Base-by-base conservation (phyloP, 495 filamentous ascomycete genomes). In the Lichenothelia convexa region DNA sequence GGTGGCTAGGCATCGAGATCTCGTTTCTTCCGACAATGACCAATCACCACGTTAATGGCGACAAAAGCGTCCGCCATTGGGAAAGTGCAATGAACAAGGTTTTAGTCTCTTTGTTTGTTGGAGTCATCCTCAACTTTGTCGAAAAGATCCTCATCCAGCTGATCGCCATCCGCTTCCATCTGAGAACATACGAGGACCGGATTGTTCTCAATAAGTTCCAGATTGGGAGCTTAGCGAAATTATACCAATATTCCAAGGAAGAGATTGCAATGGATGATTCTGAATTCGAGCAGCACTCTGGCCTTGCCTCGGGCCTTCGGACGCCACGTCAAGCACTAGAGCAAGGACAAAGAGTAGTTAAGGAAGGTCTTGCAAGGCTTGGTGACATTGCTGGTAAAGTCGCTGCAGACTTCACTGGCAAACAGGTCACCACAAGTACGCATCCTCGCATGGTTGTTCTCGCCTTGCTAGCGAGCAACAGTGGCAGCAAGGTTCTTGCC, bases 71-170 rank as follows among this genome's bases (percentile, higher is more conserved):
- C 0, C 59, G 64, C 4, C 40, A 57, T 21, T 94, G 86, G 87
- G 75, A 93, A 49, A 63, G 54, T 29, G 70, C 73, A 9, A 68
- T 84, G 40, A 85, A 91, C 63, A 93, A 91, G 47, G 70, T 97
- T 46, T 75, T 97, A 42, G 67, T 91, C 5, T 66, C 79, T 13
- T 49, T 85, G 36, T 87, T 97, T 49, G 76, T 91, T 20, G 71
- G 78, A 41, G 71, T 75, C 0, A 64, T 72, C 21, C 58, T 94
- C 35, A 94, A 97, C 55, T 71, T 89, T 34, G 63, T 78, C 31
- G 84, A 94, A 52, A 97, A 94, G 62, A 79, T 97, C 39, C 68
- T 93, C 43, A 87, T 93, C 39, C 85, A 94, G 49, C 71, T 93
- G 51, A 93, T 97, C 49, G 86, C 87, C 13, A 80, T 85, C 45